Evolutionary conservation across 108 stramenopile species (phyloP), one percentile per base, ranked within the genome.

Genomic region (Nitzschia sp.): DNA sequence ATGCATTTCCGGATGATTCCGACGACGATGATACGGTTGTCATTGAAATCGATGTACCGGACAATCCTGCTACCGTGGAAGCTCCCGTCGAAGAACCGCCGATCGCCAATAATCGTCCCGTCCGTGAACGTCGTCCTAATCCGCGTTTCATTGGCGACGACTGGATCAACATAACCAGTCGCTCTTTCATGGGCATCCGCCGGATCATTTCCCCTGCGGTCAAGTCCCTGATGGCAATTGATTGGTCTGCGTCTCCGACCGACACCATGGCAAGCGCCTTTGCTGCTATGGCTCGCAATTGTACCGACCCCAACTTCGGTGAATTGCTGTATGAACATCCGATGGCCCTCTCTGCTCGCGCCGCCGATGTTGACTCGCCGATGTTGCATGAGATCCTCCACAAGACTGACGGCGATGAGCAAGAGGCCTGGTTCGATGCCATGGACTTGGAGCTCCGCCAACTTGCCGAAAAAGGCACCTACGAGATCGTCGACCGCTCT

Each of bases 81-180:
- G 8, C n/a, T 11, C 51, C 15, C 5, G 51, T 18, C 13, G 51
- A 5, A 23, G 51, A 53, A 11, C 51, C 5, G 21, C 19, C 51
- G 5, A 19, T 5, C 19, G 8, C n/a, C n/a, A 6, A 13, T 21
- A 17, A 31, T 17, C 30, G 38, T 3, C 24, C 32, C 34, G n/a
- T 21, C 17, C 62, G 62, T 24, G 17, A 35, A 5, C 62, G 38
- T 23, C 8, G 4, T 3, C 62, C 62, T 30, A 63, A 63, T 45
- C 34, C 32, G 6, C 24, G 24, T 11, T 36, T 46, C 38, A 46
- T 63, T 46, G 62, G 62, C 3, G 18, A 45, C 11, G 38, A 63
- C 15, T 63, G 62, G 62, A 24, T 45, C 15, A 63, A 63, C 24
- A 17, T 35, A 8, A 18, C 34, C 36, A 36, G 17, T 8, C 24